Base-by-base conservation (phyloP, 352 stramenopile species). In the Phytopythium chamaehyphon region DNA sequence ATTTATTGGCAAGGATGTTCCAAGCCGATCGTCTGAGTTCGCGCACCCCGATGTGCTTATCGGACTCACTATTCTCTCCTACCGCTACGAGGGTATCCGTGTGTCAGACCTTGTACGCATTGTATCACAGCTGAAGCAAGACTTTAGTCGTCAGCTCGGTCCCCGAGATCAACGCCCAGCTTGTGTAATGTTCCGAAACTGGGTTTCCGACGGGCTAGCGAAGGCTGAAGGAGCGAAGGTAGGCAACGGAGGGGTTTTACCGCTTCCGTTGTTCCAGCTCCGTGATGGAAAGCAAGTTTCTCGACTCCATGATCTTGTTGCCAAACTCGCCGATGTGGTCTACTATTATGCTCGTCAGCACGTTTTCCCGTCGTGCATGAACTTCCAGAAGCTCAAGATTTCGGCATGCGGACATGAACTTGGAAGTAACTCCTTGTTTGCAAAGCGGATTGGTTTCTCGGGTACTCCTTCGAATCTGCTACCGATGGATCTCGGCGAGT, bases 1-100 rank as follows among this genome's bases (percentile, higher is more conserved):
- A 24, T 99, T 99, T 62, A 95, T 99, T 28, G 98, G 96, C 22
- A 99, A 99, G 66, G 97, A 99, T 71, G 97, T 99, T 14, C 98
- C 98, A 5, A 98, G 90, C 57, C 81, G 96, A 28, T 98, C 97
- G 18, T 99, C 94, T 24, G 97, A 99, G 68, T 99, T 99, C 61
- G 97, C 96, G 8, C 97, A 99, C 52, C 97, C 98, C 7, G 98
- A 99, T 58, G 95, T 98, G 6, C 61, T 98, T 19, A 97, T 97
- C 47, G 90, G 90, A 0, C 59, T 97, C 22, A 96, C 90, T 1
- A 88, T 96, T 55, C 57, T 97, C 39, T 88, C 89, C 6, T 97
- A 96, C 62, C 84, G 90, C 1, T 97, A 96, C 48, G 87, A 96
- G 76, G 85, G 88, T 16, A 86, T 96, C 35, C 81, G 86, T 21